Evolutionary conservation across 257 asterid species (phyloP), one percentile per base, ranked within the genome.

Genomic region (Solanum habrochaites): DNA sequence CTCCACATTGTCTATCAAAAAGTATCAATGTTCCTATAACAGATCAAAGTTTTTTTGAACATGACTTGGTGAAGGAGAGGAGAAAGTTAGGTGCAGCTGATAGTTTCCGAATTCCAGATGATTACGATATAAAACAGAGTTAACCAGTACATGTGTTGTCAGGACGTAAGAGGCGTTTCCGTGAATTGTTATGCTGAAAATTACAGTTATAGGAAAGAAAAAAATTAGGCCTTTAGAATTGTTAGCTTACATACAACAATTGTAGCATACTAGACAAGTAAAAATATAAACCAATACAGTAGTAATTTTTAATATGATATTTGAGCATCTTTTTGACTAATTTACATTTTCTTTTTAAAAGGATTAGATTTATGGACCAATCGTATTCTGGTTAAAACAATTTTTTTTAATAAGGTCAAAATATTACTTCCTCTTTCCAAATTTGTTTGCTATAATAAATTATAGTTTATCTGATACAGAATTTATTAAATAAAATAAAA

Each of bases 81-180:
- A 92, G 93, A 80, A 95, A 96, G 83, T 95, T 96, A 10, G 98
- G 98, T 43, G 98, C 98, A 16, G 98, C 98, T 42, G 92, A 93
- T 16, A 93, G 97, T 39, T 94, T 96, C 86, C 94, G 71, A 87
- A 85, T 93, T 88, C 94, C 98, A n/a, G 96, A 96, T 32, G 96
- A 93, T 35, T 92, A 92, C 62, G 98, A 96, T 85, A 87, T 93
- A 72, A 89, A 96, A 85, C 6, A 23, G 49, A 83, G 16, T 52
- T 83, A 83, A 1, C 2, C 1, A 5, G 7, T 58, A 37, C 32
- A 15, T 11, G 23, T 9, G 47, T n/a, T 21, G 8, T 21, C n/a
- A 42, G 52, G 32, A 83, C 27, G 74, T 66, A 83, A 83, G 23
- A 35, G 5, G 27, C 0, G 15, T 16, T 25, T 11, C 12, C 3